Evolutionary conservation across 108 stramenopile genomes (phyloP).

Genomic region (Chaetoceros muelleri): DNA sequence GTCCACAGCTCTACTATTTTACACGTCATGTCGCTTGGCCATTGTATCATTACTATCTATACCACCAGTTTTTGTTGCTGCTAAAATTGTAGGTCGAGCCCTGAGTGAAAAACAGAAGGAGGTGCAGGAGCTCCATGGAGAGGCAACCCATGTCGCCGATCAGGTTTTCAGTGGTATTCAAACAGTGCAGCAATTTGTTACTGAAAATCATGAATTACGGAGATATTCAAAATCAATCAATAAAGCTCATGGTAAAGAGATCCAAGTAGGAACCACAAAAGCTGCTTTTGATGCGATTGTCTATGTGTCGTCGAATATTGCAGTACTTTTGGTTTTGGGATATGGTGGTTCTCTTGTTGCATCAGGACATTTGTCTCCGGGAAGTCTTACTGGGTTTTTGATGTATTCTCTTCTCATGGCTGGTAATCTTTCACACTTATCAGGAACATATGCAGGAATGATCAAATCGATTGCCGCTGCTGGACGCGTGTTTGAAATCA

Average conservation of each 20-base stretch:
- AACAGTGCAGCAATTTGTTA: conserved; percentile 68
- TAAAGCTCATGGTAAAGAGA: conserved; percentile 48
- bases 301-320: conserved; percentile 62
- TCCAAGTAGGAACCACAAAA: conserved; percentile 51
- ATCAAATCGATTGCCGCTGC: conserved; percentile 53
- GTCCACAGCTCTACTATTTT: conserved; percentile 50
- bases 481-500: conserved; percentile 42
- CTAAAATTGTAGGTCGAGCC: conserved; percentile 36
- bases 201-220: conserved; percentile 46
- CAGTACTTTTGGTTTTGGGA: conserved; percentile 63
- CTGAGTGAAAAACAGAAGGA: conserved; percentile 40
- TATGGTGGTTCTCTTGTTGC: conserved; percentile 71
- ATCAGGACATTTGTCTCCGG: conserved; percentile 42
- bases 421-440: conserved; percentile 56
- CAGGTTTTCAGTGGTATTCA: conserved; percentile 50
- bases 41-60: conserved; percentile 53
- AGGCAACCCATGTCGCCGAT: conserved; percentile 58
- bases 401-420: conserved; percentile 83
- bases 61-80: conserved; percentile 62
- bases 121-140: conserved; percentile 53
- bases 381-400: conserved; percentile 78
- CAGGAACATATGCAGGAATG: conserved; percentile 61
- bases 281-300: conserved; percentile 62
- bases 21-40: conserved; percentile 65
- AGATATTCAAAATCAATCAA: conserved; percentile 39